Base-by-base conservation (phyloP, 305 asterid species). In the Solanum hybrid region DNA sequence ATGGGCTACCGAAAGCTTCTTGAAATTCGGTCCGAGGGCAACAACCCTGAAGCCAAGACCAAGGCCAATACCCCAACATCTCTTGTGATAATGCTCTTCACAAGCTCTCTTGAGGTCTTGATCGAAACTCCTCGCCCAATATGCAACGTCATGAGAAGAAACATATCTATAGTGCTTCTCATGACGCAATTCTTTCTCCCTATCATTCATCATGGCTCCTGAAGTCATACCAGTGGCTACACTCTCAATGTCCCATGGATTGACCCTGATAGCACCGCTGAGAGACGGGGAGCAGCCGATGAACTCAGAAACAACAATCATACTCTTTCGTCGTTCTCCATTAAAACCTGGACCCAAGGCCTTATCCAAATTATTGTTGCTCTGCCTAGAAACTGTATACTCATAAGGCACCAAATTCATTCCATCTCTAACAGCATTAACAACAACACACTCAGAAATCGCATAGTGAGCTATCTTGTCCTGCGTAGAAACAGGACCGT, bases 11-110 rank as follows among this genome's bases (percentile, higher is more conserved):
- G 95, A 93, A 42, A 96, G 97, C 94, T 95, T 95, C 93, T 97
- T 92, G 78, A 96, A 96, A 89, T 93, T 93, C n/a, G 97, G 98
- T 17, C 94, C 98, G 45, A 96, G 89, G 2, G 98, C 98, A 11
- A 96, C 97, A 34, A 95, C 96, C 71, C 97, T 88, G 24, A 94
- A 95, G 2, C 92, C 89, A 91, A 96, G 89, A 5, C 98, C 98
- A 22, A 95, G 94, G 6, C 99, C 99, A 29, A 96, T 94, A 4
- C 98, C 99, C 99, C 98, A 96, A 90, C 97, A 96, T 90, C 99
- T 93, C 95, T 96, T 95, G 75, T 36, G 45, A 85, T 91, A 94
- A 92, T 96, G 98, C 88, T 94, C 97, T 2, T 86, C 91, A 82
- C 98, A 95, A 42, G 98, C 96, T 71, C 99, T 91, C 87, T 90